phyloP scores from a whole-genome alignment of 129 eudicot genomes.

The Pittosporum tobira region DNA sequence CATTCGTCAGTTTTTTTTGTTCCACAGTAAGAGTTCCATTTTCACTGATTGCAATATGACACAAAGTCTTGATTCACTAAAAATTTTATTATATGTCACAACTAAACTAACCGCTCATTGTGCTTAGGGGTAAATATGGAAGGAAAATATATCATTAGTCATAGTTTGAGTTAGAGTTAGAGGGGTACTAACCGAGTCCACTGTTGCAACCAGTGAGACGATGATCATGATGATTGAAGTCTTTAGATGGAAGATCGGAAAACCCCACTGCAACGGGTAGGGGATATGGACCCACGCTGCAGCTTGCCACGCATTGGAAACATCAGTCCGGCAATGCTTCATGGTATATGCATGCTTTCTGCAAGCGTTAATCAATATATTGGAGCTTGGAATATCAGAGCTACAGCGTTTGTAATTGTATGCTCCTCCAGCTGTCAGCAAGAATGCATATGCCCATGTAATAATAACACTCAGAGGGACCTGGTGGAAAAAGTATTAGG shows the following conservation, averaged over 20 bases:
- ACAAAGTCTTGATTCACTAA: too few species aligned
- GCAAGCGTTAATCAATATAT: constrained; percentile 69
- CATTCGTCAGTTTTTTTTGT: too few species aligned
- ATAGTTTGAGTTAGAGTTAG: not conserved
- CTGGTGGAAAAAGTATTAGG: constrained; percentile 27
- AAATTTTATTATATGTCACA: too few species aligned
- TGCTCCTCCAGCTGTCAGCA: constrained; percentile 94
- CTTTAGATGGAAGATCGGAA: constrained; percentile 65
- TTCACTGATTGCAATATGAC: too few species aligned
- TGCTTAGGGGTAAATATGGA: too few species aligned
- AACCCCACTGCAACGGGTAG: constrained; percentile 96
- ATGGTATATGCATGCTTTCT: constrained; percentile 83
- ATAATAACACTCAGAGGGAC: constrained; percentile 75
- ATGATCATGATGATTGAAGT: constrained; percentile 78
- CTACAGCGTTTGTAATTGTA: constrained; percentile 80
- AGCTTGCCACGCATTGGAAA: constrained; percentile 79
- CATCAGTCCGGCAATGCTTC: constrained; percentile 91
- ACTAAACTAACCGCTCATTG: too few species aligned
- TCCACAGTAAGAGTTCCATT: too few species aligned
- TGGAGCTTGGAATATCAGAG: constrained; percentile 66
- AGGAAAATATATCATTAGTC: too few species aligned
- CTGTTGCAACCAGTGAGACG: constrained; percentile 71
- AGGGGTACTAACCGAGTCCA: constrained; percentile 67
- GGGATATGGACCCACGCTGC: constrained; percentile 90
- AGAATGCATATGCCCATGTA: constrained; percentile 83